These are phyloP conservation scores for Penicillium sp. DNA, from an alignment of 2,329 filamentous ascomycete genomes.

Conservation along the genomic window DNA sequence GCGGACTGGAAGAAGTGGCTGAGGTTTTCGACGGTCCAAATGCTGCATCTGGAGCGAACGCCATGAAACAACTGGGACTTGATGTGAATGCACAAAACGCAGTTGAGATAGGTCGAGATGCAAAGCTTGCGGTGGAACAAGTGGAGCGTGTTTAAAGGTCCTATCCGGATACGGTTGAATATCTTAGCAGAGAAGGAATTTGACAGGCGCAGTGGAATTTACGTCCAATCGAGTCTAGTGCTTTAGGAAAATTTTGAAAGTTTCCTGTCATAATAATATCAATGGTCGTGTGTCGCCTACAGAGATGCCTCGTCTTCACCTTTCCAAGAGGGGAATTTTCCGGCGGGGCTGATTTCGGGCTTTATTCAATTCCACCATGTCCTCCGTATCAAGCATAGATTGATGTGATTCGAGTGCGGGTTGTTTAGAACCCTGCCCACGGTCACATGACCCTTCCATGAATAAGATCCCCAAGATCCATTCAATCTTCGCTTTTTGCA, in stretches of 20 bases:
- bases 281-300: background rate
- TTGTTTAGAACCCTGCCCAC: no score
- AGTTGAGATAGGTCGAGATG: conserved; percentile 14
- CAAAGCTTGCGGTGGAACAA: conserved; percentile 15
- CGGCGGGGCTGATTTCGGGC: background rate
- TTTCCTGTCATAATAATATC: no score
- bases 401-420: no score
- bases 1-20: conserved; percentile 27
- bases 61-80: conserved; percentile 21
- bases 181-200: background rate
- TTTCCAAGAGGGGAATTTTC: background rate
- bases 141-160: conserved; percentile 9
- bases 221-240: background rate
- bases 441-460: no score
- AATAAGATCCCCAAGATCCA: no score
- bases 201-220: background rate
- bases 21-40: conserved; percentile 15
- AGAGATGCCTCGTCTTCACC: background rate
- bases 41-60: conserved; percentile 15
- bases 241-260: background rate
- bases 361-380: no score
- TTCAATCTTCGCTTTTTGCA: no score
- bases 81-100: conserved; percentile 22
- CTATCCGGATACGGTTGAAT: background rate
- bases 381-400: no score